phyloP scores from a whole-genome alignment of 345 rosid species.

The Streptanthus diversifolius region DNA sequence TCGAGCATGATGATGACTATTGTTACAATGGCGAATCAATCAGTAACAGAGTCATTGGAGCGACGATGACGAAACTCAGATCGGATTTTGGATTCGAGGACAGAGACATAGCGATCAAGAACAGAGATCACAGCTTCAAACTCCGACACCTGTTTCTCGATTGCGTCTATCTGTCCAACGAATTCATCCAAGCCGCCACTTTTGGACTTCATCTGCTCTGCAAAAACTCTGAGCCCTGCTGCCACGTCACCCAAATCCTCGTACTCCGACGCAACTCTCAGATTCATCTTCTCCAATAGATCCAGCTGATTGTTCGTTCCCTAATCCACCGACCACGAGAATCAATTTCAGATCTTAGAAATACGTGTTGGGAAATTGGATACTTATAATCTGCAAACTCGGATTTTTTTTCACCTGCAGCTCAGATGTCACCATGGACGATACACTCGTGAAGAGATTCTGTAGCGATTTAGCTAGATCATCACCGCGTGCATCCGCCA shows the following conservation, averaged over 20 bases:
- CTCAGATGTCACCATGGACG: constrained; percentile 76
- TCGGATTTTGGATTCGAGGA: constrained; percentile 65
- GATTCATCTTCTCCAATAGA: constrained; percentile 83
- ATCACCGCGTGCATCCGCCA: constrained; percentile 40
- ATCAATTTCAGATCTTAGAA: constrained; percentile 9
- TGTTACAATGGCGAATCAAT: background rate
- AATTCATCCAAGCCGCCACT: constrained; percentile 68
- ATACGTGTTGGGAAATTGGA: background rate
- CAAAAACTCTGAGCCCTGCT: constrained; percentile 63
- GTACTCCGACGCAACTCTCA: constrained; percentile 68
- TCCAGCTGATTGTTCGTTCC: constrained; percentile 67
- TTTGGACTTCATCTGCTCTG: constrained; percentile 70
- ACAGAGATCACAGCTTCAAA: constrained; percentile 74
- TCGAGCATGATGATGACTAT: background rate
- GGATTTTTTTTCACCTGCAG: constrained; percentile 49
- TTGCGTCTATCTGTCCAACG: constrained; percentile 64
- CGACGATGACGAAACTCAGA: constrained; percentile 33
- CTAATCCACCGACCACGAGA: constrained; percentile 25
- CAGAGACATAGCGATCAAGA: constrained; percentile 70
- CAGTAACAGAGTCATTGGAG: constrained; percentile 5
- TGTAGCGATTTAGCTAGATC: constrained; percentile 64
- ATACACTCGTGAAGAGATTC: constrained; percentile 59
- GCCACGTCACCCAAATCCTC: constrained; percentile 72
- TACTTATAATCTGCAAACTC: background rate
- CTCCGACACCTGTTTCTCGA: constrained; percentile 71